Percentiles rank a stretch among this genome's conserved stretches.
Evolutionary conservation across 1,284 basidiomycete genomes (phyloP).

Genomic region (Coriolopsis trogii): DNA sequence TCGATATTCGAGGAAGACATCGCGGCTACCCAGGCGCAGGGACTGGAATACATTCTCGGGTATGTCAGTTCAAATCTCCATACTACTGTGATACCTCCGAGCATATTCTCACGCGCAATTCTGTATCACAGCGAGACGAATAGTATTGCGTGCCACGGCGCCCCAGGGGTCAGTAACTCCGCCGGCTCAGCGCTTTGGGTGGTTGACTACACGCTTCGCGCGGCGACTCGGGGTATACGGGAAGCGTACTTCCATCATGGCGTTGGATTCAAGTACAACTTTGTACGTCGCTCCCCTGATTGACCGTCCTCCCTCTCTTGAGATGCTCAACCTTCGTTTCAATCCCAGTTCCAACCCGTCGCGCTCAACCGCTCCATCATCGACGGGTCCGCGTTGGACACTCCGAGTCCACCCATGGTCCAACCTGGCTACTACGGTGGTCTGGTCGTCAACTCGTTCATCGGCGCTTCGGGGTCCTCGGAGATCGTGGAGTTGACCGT

Average conservation of each 20-base stretch:
- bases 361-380: slow-evolving; percentile 53
- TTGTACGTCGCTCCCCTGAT: slow-evolving; percentile 29
- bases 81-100: not conserved
- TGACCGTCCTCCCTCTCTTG: not conserved
- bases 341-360: slow-evolving; percentile 53
- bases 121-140: slow-evolving; percentile 34
- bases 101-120: not conserved
- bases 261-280: slow-evolving; percentile 47
- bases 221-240: slow-evolving; percentile 38
- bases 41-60: slow-evolving; percentile 62
- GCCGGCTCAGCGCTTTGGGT: slow-evolving; percentile 72
- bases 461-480: slow-evolving; percentile 40
- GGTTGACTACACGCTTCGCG: slow-evolving; percentile 63
- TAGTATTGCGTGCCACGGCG: slow-evolving; percentile 49
- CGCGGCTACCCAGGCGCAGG: slow-evolving; percentile 44
- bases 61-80: slow-evolving; percentile 30
- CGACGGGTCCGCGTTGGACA: slow-evolving; percentile 48
- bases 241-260: slow-evolving; percentile 44
- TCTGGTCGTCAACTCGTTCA: slow-evolving; percentile 48
- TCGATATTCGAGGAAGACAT: slow-evolving; percentile 53
- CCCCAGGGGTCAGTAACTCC: slow-evolving; percentile 67
- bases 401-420: slow-evolving; percentile 54
- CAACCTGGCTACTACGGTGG: slow-evolving; percentile 64
- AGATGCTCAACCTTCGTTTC: not conserved
- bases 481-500: slow-evolving; percentile 55